Percentiles rank a stretch among this genome's conserved stretches.
Evolutionary conservation across 2,329 filamentous ascomycete genomes (phyloP).

Genomic region (Coniella vitis): DNA sequence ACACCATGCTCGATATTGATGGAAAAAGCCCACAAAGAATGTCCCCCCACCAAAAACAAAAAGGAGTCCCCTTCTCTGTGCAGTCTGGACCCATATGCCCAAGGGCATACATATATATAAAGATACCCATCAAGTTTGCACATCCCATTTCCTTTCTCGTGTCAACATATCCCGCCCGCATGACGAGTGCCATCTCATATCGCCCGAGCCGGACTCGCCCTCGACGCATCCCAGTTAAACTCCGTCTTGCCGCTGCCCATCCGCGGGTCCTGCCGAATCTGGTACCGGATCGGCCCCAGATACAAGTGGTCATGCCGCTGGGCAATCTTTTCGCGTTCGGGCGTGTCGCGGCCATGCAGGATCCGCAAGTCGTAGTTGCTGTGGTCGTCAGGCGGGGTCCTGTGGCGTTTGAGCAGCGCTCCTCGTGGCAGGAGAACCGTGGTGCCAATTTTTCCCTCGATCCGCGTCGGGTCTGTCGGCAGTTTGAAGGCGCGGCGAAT

Average conservation of each 20-base stretch:
- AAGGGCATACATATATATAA: too few species aligned
- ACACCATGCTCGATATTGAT: too few species aligned
- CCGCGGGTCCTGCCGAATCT: not conserved
- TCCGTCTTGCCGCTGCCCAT: not conserved
- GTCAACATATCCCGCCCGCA: too few species aligned
- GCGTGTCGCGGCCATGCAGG: not conserved
- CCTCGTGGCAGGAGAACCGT: constrained; percentile 1
- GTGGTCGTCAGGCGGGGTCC: not conserved
- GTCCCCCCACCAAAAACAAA: too few species aligned
- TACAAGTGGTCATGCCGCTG: not conserved
- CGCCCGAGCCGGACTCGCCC: not conserved
- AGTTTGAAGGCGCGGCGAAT: not conserved
- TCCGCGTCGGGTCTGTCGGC: not conserved
- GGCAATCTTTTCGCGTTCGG: not conserved
- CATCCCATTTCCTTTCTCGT: too few species aligned
- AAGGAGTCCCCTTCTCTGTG: too few species aligned
- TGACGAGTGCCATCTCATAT: not conserved
- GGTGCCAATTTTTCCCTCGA: not conserved
- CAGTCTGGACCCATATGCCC: too few species aligned
- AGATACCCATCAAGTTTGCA: too few species aligned
- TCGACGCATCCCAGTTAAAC: constrained; percentile 1
- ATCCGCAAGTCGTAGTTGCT: constrained; percentile 1
- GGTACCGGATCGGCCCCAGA: constrained; percentile 1
- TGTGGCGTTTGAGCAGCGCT: not conserved
- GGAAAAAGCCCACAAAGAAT: too few species aligned